Evolutionary conservation across 176 grass and related monocot genomes (phyloP).

Genomic region (Rhynchospora pubera): DNA sequence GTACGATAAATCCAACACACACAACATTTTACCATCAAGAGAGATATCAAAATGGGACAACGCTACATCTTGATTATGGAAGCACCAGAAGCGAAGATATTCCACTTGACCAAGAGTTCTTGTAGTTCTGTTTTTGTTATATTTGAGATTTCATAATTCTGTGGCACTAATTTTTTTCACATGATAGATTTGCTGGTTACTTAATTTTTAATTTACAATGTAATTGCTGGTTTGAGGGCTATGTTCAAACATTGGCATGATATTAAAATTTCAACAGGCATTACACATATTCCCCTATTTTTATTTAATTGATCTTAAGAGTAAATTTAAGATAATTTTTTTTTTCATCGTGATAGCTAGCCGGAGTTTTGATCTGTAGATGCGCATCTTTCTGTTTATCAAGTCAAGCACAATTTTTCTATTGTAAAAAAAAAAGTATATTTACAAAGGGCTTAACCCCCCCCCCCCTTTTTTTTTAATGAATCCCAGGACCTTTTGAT

Average conservation of each 20-base stretch:
- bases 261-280: too few relatives aligned
- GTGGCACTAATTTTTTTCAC: neutral
- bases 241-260: neutral
- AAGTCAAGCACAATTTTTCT: too few relatives aligned
- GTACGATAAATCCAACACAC: conserved; percentile 10
- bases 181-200: neutral
- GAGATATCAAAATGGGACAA: neutral
- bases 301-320: neutral
- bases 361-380: neutral
- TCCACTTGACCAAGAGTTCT: neutral
- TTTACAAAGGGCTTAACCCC: too few relatives aligned
- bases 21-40: conserved; percentile 9
- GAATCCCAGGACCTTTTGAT: too few relatives aligned
- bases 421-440: too few relatives aligned
- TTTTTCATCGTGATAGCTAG: too few relatives aligned
- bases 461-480: too few relatives aligned
- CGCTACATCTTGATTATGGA: neutral
- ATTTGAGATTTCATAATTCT: too few relatives aligned
- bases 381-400: too few relatives aligned
- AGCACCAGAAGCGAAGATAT: neutral
- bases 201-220: neutral
- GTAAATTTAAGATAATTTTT: too few relatives aligned
- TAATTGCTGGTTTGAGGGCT: neutral
- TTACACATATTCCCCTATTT: neutral
- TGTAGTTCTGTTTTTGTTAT: neutral